Evolutionary conservation across 1,139 yeast species (phyloP), one percentile per base, ranked within the genome.

Genomic region (Lodderomyces oxycetoniae): DNA sequence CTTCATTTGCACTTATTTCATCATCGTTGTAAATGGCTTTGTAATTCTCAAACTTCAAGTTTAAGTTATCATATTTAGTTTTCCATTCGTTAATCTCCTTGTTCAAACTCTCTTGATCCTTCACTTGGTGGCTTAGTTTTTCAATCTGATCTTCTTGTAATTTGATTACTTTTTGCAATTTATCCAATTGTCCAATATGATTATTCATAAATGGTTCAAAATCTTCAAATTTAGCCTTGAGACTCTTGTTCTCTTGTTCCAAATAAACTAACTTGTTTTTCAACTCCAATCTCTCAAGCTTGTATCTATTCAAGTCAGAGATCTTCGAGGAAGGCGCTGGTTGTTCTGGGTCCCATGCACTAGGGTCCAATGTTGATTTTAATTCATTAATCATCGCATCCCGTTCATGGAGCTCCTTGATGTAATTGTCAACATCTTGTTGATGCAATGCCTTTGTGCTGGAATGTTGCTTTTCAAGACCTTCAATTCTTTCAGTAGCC

Each of bases 151-250:
- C 61, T 40, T 73, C 74, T 55, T 81, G 88, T 4, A 59, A 56
- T 45, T 72, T 67, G 27, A 82, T 67, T 17, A 82, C 52, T 27
- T 63, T 61, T 49, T 79, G 82, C 50, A 82, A 58, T 21, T 66
- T 65, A 6, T 70, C 61, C 30, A 79, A 59, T 38, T 77, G 76
- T 3, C 73, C 59, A 38, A 80, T 61, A 45, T 77, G 79, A 30
- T 72, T 64, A 37, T 72, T 63, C 62, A 80, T 69, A 34, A 78
- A 61, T 3, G 77, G 71, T 46, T 78, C 79, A 40, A 77, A 67
- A 28, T 69, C 68, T 1, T 43, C 51, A 14, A 73, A 42, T 43
- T 71, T 71, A 10, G 61, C 59, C 25, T 55, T 59, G 40, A 77
- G 52, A 4, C 47, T 45, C 3, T 54, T 38, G 41, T 76, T 75